Evolutionary conservation across 441 rosid genomes (phyloP).

Genomic region (Erodium texanum): DNA sequence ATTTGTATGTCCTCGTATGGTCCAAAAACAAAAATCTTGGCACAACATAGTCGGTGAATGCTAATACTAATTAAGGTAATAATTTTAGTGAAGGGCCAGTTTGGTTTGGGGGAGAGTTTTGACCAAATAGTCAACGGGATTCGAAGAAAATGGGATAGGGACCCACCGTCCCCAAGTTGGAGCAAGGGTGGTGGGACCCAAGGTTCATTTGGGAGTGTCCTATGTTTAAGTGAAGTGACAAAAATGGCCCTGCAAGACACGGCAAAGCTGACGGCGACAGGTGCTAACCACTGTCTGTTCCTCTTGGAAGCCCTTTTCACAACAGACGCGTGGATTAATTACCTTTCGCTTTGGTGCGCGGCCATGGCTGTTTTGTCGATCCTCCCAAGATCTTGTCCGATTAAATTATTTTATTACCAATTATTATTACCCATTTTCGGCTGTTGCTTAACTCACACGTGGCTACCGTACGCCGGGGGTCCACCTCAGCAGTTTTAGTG

Average conservation of each 20-base stretch:
- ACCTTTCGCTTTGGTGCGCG: background rate
- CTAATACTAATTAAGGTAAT: background rate
- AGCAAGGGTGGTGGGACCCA: background rate
- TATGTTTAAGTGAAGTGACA: background rate
- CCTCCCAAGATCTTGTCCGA: background rate
- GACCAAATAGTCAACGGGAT: background rate
- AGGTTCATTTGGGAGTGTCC: background rate
- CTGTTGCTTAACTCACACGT: background rate
- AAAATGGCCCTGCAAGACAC: background rate
- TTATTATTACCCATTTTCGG: background rate
- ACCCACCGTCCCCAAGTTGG: background rate
- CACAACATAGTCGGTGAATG: background rate
- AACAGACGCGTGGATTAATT: background rate
- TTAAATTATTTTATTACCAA: too few species aligned
- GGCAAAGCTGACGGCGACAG: background rate
- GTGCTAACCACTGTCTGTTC: background rate
- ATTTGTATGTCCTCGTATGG: background rate
- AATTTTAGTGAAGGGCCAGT: background rate
- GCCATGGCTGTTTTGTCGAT: background rate
- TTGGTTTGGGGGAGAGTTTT: background rate
- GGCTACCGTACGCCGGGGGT: background rate
- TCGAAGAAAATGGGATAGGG: background rate
- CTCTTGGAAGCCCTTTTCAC: too few species aligned
- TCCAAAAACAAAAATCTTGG: background rate
- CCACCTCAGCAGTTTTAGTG: background rate